These are phyloP conservation scores for Debaryomycetaceae sp. DNA, from an alignment of 1,139 yeast genomes.

Conservation along the genomic window DNA sequence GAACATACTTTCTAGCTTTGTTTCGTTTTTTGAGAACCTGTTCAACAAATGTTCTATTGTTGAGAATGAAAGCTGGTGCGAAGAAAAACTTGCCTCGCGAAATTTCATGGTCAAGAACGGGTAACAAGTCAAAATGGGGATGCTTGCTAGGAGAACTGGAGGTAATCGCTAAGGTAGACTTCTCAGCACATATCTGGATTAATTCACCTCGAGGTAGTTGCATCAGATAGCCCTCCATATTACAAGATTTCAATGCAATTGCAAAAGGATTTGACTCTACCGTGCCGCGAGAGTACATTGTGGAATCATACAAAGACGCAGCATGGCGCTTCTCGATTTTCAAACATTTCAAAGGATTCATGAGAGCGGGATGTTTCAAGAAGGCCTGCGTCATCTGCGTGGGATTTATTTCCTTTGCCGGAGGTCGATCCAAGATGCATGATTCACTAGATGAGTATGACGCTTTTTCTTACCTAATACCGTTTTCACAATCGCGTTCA, in stretches of 20 bases:
- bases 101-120: slow-evolving; percentile 4
- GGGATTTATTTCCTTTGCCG: no score
- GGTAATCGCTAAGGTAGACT: neutral
- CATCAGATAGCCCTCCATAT: slow-evolving; percentile 10
- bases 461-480: no score
- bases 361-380: slow-evolving; percentile 13
- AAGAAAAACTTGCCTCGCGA: slow-evolving; percentile 2
- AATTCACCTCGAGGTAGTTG: slow-evolving; percentile 16
- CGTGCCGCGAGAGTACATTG: slow-evolving; percentile 7
- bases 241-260: slow-evolving; percentile 9
- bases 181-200: slow-evolving; percentile 11
- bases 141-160: neutral
- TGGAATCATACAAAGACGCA: slow-evolving; percentile 6
- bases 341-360: slow-evolving; percentile 17
- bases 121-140: slow-evolving; percentile 5
- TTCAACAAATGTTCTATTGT: slow-evolving; percentile 5
- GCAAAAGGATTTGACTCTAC: slow-evolving; percentile 16
- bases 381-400: slow-evolving; percentile 3
- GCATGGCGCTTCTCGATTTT: slow-evolving; percentile 10
- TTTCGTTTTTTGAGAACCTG: slow-evolving; percentile 3
- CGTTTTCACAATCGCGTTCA: no score
- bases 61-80: slow-evolving; percentile 7
- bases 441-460: no score
- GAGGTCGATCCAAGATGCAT: no score
- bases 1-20: slow-evolving; percentile 5